Evolutionary conservation across 2,329 filamentous ascomycete species (phyloP).

Genomic region (Aspergillus neotritici): DNA sequence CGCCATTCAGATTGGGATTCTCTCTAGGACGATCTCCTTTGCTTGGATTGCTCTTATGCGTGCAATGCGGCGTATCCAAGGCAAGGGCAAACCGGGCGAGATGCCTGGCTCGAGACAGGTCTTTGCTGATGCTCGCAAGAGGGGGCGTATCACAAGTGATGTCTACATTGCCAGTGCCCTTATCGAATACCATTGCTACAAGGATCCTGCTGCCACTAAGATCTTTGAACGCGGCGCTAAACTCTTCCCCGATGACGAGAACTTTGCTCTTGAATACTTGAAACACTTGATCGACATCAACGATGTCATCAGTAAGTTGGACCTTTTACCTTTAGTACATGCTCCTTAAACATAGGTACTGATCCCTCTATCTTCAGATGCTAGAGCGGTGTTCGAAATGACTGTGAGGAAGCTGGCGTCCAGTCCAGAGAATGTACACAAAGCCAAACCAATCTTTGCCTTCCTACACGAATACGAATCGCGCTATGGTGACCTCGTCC

Average conservation of each 20-base stretch:
- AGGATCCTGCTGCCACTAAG: constrained; percentile 84
- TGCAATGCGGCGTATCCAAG: constrained; percentile 89
- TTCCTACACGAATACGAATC: constrained; percentile 97
- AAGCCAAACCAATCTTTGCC: constrained; percentile 76
- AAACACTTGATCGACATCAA: constrained; percentile 90
- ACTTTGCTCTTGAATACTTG: constrained; percentile 90
- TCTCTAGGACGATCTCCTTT: constrained; percentile 82
- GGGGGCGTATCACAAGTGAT: constrained; percentile 84
- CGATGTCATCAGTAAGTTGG: constrained; percentile 77
- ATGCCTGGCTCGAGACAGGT: constrained; percentile 72
- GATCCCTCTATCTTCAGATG: constrained; percentile 55
- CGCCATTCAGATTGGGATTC: constrained; percentile 64
- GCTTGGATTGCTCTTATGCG: constrained; percentile 94
- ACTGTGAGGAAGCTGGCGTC: constrained; percentile 75
- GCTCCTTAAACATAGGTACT: constrained; percentile 5
- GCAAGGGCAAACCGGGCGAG: constrained; percentile 67
- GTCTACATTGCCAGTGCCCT: constrained; percentile 90
- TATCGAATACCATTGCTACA: constrained; percentile 93
- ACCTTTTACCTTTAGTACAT: neutral
- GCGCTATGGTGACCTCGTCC: constrained; percentile 83
- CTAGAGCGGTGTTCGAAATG: constrained; percentile 91
- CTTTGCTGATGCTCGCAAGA: constrained; percentile 81
- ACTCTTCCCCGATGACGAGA: constrained; percentile 87
- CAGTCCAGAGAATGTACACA: constrained; percentile 66
- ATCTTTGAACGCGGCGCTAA: constrained; percentile 94